Percentiles rank a stretch among this genome's conserved stretches.
phyloP scores from a whole-genome alignment of 495 filamentous ascomycete species.

The Thermochaetoides thermophila region DNA sequence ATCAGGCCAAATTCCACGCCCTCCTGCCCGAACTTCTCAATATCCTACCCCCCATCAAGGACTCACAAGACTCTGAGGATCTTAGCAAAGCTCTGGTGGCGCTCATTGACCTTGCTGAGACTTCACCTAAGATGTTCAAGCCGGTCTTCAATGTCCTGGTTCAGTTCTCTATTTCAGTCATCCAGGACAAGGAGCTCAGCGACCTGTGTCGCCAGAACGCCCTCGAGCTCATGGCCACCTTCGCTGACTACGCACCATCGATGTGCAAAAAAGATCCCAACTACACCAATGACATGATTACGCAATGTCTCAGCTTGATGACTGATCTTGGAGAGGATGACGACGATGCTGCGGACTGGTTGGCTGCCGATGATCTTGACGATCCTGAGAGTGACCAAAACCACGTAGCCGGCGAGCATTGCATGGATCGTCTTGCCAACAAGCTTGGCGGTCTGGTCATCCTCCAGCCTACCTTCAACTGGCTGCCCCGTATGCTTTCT shows the following conservation, averaged over 20 bases:
- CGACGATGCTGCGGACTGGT: slow-evolving; percentile 90
- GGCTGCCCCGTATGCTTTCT: slow-evolving; percentile 95
- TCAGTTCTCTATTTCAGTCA: slow-evolving; percentile 77
- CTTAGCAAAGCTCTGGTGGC: slow-evolving; percentile 78
- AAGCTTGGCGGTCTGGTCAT: slow-evolving; percentile 82
- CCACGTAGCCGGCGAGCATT: slow-evolving; percentile 96
- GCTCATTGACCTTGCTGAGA: slow-evolving; percentile 84
- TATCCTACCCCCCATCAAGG: slow-evolving; percentile 84
- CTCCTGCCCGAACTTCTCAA: slow-evolving; percentile 83
- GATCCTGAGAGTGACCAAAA: slow-evolving; percentile 93
- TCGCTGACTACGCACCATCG: slow-evolving; percentile 81
- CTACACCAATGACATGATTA: slow-evolving; percentile 94
- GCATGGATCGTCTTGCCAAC: slow-evolving; percentile 96
- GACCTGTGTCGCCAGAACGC: slow-evolving; percentile 89
- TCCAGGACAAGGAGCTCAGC: slow-evolving; percentile 87
- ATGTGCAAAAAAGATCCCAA: slow-evolving; percentile 89
- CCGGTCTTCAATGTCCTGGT: slow-evolving; percentile 78
- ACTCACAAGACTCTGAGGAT: slow-evolving; percentile 72
- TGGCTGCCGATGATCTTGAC: slow-evolving; percentile 84
- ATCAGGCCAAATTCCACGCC: slow-evolving; percentile 69
- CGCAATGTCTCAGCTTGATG: slow-evolving; percentile 95
- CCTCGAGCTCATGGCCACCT: slow-evolving; percentile 93
- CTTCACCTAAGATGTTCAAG: slow-evolving; percentile 93
- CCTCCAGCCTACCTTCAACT: slow-evolving; percentile 84
- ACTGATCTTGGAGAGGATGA: slow-evolving; percentile 96